A percentile compares a stretch with the other conserved stretches of the same genome.
Evolutionary conservation across 805 yeast species (phyloP).

Genomic region (Metschnikowia arizonensis): DNA sequence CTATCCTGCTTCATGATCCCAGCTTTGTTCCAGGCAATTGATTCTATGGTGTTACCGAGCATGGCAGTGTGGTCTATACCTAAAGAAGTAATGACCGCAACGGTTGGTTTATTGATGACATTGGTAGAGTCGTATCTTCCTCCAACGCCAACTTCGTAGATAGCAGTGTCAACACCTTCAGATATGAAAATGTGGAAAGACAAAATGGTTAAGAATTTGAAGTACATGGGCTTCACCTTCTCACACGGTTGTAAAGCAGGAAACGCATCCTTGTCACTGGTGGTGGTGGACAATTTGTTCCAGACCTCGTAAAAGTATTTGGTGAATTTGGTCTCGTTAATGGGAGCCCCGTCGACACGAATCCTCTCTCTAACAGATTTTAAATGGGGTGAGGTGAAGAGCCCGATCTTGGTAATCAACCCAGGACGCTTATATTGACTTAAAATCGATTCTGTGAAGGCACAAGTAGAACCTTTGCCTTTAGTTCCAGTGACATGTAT

Average conservation of each 20-base stretch:
- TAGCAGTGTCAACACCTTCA: slow-evolving; percentile 90
- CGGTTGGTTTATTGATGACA: slow-evolving; percentile 71
- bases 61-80: slow-evolving; percentile 91
- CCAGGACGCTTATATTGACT: slow-evolving; percentile 47
- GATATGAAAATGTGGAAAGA: slow-evolving; percentile 86
- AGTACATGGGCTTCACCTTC: slow-evolving; percentile 84
- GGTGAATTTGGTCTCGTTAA: slow-evolving; percentile 72
- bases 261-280: slow-evolving; percentile 52
- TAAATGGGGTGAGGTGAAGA: slow-evolving; percentile 96
- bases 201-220: slow-evolving; percentile 81
- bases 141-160: slow-evolving; percentile 97
- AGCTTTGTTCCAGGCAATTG: slow-evolving; percentile 94
- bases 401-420: slow-evolving; percentile 63
- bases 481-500: slow-evolving; percentile 96
- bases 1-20: slow-evolving; percentile 78
- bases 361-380: slow-evolving; percentile 91
- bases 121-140: slow-evolving; percentile 98
- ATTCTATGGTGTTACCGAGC: slow-evolving; percentile 81
- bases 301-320: slow-evolving; percentile 92
- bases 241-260: slow-evolving; percentile 64
- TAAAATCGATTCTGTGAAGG: slow-evolving; percentile 81
- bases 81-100: slow-evolving; percentile 77
- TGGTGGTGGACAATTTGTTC: slow-evolving; percentile 65
- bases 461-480: slow-evolving; percentile 98
- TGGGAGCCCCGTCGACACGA: slow-evolving; percentile 80